Percentiles rank a stretch among this genome's conserved stretches.
These are phyloP conservation scores for Wallemia hederae DNA, from an alignment of 1,284 basidiomycete genomes.

Conservation along the genomic window DNA sequence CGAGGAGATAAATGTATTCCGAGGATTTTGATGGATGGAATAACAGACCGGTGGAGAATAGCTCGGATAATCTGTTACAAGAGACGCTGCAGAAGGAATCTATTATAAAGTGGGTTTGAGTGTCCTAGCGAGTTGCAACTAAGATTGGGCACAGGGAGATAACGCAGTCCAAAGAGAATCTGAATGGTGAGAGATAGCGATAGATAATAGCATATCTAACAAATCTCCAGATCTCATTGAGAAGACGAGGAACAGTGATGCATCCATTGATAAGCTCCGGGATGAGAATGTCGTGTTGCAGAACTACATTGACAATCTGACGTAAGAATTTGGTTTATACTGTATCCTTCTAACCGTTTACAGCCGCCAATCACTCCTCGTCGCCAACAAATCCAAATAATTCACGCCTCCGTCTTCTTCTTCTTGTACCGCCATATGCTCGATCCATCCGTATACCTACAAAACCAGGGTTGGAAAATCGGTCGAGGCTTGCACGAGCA, in stretches of 20 bases:
- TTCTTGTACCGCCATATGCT: neutral
- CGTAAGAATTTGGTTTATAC: neutral
- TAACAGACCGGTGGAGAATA: neutral
- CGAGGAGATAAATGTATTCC: neutral
- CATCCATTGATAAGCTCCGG: neutral
- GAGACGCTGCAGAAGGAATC: constrained; percentile 1
- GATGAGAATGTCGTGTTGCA: neutral
- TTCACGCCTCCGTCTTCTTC: too few relatives aligned
- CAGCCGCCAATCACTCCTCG: neutral
- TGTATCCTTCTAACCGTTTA: neutral
- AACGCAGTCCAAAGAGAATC: neutral
- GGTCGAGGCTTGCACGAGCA: neutral
- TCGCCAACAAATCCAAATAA: neutral
- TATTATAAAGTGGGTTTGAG: neutral
- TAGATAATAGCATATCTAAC: neutral
- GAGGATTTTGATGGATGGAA: neutral
- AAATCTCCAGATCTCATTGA: neutral
- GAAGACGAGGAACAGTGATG: neutral
- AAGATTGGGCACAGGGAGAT: neutral
- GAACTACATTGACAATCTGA: neutral
- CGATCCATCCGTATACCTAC: neutral
- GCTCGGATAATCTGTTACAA: neutral
- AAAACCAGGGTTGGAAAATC: neutral
- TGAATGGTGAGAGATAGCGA: neutral
- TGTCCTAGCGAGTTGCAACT: neutral